phyloP scores from a whole-genome alignment of 2,329 filamentous ascomycete species.

The Gremmenia infestans region DNA sequence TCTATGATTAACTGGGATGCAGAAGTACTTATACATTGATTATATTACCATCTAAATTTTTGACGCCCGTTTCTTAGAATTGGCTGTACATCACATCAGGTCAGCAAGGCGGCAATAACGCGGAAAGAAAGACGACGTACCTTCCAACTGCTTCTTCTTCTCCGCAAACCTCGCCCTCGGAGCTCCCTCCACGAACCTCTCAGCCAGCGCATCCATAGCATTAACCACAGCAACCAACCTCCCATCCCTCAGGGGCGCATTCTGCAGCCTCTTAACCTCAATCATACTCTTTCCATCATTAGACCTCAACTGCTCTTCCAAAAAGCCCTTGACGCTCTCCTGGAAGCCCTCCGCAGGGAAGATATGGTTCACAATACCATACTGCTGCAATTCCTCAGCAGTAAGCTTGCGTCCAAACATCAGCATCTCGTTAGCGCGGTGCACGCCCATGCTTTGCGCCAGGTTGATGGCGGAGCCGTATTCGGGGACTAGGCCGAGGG shows the following conservation, averaged over 20 bases:
- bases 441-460: slow-evolving; percentile 43
- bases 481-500: slow-evolving; percentile 45
- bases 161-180: slow-evolving; percentile 39
- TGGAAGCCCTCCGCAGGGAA: slow-evolving; percentile 40
- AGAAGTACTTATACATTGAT: too few relatives aligned
- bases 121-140: slow-evolving; percentile 9
- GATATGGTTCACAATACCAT: slow-evolving; percentile 42
- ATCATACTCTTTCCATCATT: slow-evolving; percentile 50
- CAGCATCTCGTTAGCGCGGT: slow-evolving; percentile 46
- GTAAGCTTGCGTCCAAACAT: slow-evolving; percentile 45
- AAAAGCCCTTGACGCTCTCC: slow-evolving; percentile 35
- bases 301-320: slow-evolving; percentile 37
- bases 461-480: slow-evolving; percentile 42
- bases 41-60: slow-evolving; percentile 13
- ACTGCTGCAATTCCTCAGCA: slow-evolving; percentile 38
- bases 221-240: slow-evolving; percentile 44
- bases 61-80: slow-evolving; percentile 19
- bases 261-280: slow-evolving; percentile 46
- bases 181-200: slow-evolving; percentile 44
- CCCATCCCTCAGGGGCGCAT: slow-evolving; percentile 38
- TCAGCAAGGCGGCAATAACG: background rate
- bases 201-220: slow-evolving; percentile 42
- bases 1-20: too few relatives aligned
- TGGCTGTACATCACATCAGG: slow-evolving; percentile 8
- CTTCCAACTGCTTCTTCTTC: slow-evolving; percentile 34